These are phyloP conservation scores for Dichomitus squalens DNA, from an alignment of 1,284 basidiomycete species.

Conservation along the genomic window DNA sequence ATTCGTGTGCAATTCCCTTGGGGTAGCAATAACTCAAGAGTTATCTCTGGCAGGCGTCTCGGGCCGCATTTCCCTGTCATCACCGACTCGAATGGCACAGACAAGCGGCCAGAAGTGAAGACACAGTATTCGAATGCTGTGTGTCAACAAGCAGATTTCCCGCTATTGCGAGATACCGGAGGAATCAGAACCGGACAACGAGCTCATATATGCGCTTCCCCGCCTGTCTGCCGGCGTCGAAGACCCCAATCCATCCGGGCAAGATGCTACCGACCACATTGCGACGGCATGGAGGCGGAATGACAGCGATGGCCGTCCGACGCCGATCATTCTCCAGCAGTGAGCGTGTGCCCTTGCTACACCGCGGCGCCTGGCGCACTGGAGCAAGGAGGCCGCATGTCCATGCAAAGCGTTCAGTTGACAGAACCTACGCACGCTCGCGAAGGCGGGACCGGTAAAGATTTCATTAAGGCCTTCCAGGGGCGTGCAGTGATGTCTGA, in stretches of 20 bases:
- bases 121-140: neutral
- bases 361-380: neutral
- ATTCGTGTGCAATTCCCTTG: too few species aligned
- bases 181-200: neutral
- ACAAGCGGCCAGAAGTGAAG: neutral
- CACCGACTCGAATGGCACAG: neutral
- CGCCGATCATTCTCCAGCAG: neutral
- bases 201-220: neutral
- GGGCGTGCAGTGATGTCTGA: neutral
- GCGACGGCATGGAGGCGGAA: neutral
- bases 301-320: neutral
- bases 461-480: neutral
- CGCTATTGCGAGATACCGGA: neutral
- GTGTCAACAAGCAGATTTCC: neutral
- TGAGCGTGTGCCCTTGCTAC: neutral
- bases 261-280: neutral
- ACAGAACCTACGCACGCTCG: neutral
- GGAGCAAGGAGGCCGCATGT: neutral
- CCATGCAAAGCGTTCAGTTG: neutral
- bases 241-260: too few species aligned
- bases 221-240: neutral
- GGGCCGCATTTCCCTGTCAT: neutral
- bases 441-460: neutral
- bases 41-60: neutral
- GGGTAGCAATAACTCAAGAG: too few species aligned